Base-by-base conservation (phyloP, 495 filamentous ascomycete genomes). In the Trichoderma virens region DNA sequence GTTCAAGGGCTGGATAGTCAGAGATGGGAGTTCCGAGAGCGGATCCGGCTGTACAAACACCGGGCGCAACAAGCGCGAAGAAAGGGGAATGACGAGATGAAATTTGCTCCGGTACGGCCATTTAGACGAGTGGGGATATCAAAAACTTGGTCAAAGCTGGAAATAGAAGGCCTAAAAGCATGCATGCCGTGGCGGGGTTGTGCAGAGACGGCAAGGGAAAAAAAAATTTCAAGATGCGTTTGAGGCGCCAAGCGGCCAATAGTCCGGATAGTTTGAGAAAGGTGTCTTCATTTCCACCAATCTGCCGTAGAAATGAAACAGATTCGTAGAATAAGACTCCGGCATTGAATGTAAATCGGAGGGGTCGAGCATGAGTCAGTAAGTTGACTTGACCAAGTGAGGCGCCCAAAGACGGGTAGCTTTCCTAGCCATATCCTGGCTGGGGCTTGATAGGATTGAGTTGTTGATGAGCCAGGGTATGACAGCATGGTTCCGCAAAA, bases 51-150 rank as follows among this genome's bases (percentile, higher is more conserved):
- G 51, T 23, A 8, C 51, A 56, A 56, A 56, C 51, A 3, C 27
- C 51, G 51, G 51, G 51, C 51, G 51, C 51, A 30, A 56, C 43
- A 47, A 23, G 43, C 23, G 51, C 51, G 27, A 56, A 27, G 51
- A 56, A 56, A 56, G 27, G 51, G 51, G 51, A 30, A 56, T 56
- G 51, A 56, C 51, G 51, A 56, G 23, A 27, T 27, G 25, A 63
- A 63, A 27, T 18, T 31, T 51, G 61, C 45, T 34, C 39, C 61
- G 41, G 51, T 23, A 30, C 39, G 39, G 39, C 61, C 61, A 51
- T 32, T n/a, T 63, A 25, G 61, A 47, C 39, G 61, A 31, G 32
- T 62, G 61, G 61, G 35, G 25, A 41, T 62, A 43, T 41, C 32
- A 13, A 43, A 35, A 7, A 30, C 20, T 62, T 38, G 35, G 25